phyloP scores from a whole-genome alignment of 306 rosid species.

The Cicer cuneatum region DNA sequence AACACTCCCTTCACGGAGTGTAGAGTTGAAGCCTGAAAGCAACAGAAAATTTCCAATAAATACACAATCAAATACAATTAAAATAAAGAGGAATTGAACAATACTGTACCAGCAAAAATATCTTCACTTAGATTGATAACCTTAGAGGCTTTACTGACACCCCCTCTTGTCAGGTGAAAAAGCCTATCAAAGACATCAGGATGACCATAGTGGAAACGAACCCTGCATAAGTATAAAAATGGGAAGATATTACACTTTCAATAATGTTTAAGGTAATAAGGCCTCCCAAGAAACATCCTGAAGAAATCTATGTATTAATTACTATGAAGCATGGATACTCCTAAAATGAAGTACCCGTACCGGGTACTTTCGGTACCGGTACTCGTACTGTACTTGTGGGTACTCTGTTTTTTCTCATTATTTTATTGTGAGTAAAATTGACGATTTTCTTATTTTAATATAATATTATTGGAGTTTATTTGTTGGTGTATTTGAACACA shows the following conservation, averaged over 20 bases:
- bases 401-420: no score
- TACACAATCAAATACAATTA: slow-evolving; percentile 34
- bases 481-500: no score
- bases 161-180: slow-evolving; percentile 64
- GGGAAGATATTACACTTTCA: slow-evolving; percentile 30
- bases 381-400: no score
- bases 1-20: slow-evolving; percentile 61
- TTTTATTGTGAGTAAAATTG: no score
- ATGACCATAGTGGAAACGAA: slow-evolving; percentile 64
- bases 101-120: slow-evolving; percentile 56
- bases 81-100: slow-evolving; percentile 26
- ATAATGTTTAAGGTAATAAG: slow-evolving; percentile 1
- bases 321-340: background rate
- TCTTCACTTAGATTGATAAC: slow-evolving; percentile 63
- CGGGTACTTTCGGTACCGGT: no score
- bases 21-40: slow-evolving; percentile 57
- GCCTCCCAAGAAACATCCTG: slow-evolving; percentile 13
- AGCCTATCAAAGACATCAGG: slow-evolving; percentile 62
- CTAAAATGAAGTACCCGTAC: no score
- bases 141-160: slow-evolving; percentile 61
- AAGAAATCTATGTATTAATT: background rate
- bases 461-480: no score
- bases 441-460: no score
- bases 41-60: slow-evolving; percentile 31
- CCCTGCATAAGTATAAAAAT: slow-evolving; percentile 47